Percentiles rank a stretch among this genome's conserved stretches.
Evolutionary conservation across 345 rosid genomes (phyloP).

Genomic region (Citrus hindsii): DNA sequence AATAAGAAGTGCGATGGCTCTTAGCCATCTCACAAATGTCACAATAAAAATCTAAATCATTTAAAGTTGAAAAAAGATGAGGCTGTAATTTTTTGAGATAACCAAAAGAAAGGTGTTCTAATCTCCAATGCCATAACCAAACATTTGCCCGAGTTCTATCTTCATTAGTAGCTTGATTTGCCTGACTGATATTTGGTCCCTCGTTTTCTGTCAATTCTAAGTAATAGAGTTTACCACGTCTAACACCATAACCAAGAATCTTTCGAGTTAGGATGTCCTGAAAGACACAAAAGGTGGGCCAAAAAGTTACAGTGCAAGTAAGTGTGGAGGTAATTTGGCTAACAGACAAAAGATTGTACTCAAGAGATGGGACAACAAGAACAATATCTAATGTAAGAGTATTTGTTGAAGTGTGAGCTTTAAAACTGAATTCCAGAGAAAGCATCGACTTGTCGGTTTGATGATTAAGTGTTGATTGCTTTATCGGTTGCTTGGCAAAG

Average conservation of each 20-base stretch:
- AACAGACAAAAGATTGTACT: not conserved
- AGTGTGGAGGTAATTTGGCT: not conserved
- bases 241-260: constrained; percentile 11
- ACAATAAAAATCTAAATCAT: not conserved
- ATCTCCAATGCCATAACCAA: not conserved
- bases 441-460: too few relatives aligned
- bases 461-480: too few relatives aligned
- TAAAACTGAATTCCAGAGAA: too few relatives aligned
- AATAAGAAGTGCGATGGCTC: not conserved
- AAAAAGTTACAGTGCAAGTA: not conserved
- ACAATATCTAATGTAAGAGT: not conserved
- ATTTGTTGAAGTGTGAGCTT: too few relatives aligned
- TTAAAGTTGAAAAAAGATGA: not conserved
- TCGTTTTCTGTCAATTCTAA: not conserved
- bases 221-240: not conserved
- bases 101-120: not conserved
- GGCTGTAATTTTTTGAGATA: not conserved
- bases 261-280: not conserved
- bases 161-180: too few relatives aligned
- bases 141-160: not conserved
- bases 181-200: too few relatives aligned
- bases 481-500: too few relatives aligned
- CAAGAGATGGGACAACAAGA: not conserved
- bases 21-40: not conserved
- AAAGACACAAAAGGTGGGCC: not conserved